Percentiles rank a stretch among this genome's conserved stretches.
Conservation (phyloP, 192 early-diverging fungal species). For the Coemansia sp. region DNA sequence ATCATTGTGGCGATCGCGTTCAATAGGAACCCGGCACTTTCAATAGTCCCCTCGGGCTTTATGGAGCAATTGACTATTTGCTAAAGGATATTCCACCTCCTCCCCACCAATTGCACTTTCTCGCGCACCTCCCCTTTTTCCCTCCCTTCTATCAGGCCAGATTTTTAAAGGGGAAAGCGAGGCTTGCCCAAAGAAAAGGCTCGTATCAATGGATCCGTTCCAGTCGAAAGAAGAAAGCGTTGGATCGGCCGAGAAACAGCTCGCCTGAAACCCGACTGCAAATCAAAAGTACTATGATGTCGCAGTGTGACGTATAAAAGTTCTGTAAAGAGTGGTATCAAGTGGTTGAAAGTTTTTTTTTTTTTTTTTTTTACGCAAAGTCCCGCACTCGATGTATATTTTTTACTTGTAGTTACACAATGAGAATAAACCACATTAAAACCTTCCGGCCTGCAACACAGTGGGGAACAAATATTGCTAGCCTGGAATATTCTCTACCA, state of each 20-base stretch:
- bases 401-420: no score
- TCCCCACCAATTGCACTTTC: not conserved
- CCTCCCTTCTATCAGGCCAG: not conserved
- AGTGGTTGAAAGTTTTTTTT: no score
- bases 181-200: not conserved
- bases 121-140: not conserved
- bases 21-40: not conserved
- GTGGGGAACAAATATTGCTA: not conserved
- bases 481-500: not conserved
- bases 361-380: no score
- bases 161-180: not conserved
- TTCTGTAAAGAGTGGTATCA: no score
- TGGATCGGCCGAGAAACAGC: no score
- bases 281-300: no score
- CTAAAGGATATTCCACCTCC: not conserved
- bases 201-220: no score
- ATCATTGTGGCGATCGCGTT: conserved; percentile 1
- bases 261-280: no score
- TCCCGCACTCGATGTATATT: no score
- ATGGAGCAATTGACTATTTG: not conserved
- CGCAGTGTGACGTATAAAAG: no score
- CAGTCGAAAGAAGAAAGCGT: no score
- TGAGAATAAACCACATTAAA: no score
- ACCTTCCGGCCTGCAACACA: not conserved
- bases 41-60: not conserved